Evolutionary conservation across 2,329 filamentous ascomycete genomes (phyloP), one percentile per base, ranked within the genome.

Genomic region (Diaporthe amygdali): DNA sequence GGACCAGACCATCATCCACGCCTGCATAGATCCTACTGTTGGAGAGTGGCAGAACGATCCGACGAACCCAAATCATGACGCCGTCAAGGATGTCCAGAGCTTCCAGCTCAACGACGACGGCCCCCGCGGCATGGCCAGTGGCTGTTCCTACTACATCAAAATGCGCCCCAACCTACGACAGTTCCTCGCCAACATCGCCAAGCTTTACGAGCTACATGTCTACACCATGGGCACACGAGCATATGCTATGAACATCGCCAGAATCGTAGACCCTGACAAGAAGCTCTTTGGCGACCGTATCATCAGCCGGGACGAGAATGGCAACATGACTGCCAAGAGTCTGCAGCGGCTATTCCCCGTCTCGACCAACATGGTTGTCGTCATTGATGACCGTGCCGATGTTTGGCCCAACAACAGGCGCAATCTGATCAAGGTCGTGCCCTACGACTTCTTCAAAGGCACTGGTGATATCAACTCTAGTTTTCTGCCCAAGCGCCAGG

Each of bases 381-480:
- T 99, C 77, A 99, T 99, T 75, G 96, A 99, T 79, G 96, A 99
- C 81, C 90, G 96, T 75, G 94, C 94, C 67, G 96, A 99, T 80
- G 96, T 99, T 9, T 99, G 96, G 96, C 90, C 90, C 2, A 90
- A 92, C 75, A 98, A 97, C 87, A 92, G 93, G 76, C 90, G 93
- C 6, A 98, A 99, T 77, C 88, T 99, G 44, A 94, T 99, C 83
- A 97, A 97, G 80, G 96, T 99, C 41, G 91, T 92, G 1, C 94
- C 96, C 0, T 99, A 97, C 80, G 96, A 98, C 80, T 99, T 99
- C 82, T 99, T 98, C 84, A 94, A 97, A 70, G 96, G 96, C 20
- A 97, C 98, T 74, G 96, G 96, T 73, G 96, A 99, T 81, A 99
- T 99, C 85, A 99, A 99, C 84, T 97, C 96, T 15, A 97, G 94